Conservation (phyloP, 192 early-diverging fungal species). For the Chytriomyces confervae region DNA sequence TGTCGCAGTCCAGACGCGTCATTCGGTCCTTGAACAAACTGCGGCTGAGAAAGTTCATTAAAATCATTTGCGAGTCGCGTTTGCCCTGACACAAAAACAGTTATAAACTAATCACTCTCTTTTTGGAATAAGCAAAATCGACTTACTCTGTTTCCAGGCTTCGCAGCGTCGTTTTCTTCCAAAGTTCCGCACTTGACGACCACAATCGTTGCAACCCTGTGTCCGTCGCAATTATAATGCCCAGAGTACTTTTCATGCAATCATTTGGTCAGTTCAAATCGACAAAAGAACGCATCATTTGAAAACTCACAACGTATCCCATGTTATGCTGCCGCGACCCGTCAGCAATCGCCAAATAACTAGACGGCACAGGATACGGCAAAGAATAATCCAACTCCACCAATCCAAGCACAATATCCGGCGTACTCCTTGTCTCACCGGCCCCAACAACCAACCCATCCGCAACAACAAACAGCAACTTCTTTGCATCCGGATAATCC, state of each 20-base stretch:
- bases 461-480: slow-evolving; percentile 88
- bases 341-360: slow-evolving; percentile 82
- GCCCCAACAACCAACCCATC: slow-evolving; percentile 90
- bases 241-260: slow-evolving; percentile 22
- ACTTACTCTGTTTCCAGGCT: slow-evolving; percentile 46
- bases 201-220: slow-evolving; percentile 46
- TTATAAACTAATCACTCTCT: not conserved
- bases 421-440: slow-evolving; percentile 81
- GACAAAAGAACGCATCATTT: not conserved
- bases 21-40: slow-evolving; percentile 83
- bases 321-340: slow-evolving; percentile 90
- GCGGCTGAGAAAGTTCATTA: slow-evolving; percentile 92
- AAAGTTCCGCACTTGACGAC: slow-evolving; percentile 57
- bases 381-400: slow-evolving; percentile 45
- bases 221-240: slow-evolving; percentile 31
- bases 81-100: slow-evolving; percentile 63
- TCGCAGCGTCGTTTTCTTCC: slow-evolving; percentile 39
- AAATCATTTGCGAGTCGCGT: slow-evolving; percentile 93
- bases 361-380: slow-evolving; percentile 22
- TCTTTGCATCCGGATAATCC: slow-evolving; percentile 82
- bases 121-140: not conserved
- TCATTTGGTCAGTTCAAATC: not conserved
- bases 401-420: slow-evolving; percentile 82
- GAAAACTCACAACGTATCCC: slow-evolving; percentile 64
- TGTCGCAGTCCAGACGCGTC: slow-evolving; percentile 87